A percentile compares a stretch with the other conserved stretches of the same genome.
These are phyloP conservation scores for Hypoxylon sp. DNA, from an alignment of 2,329 filamentous ascomycete genomes.

Conservation along the genomic window DNA sequence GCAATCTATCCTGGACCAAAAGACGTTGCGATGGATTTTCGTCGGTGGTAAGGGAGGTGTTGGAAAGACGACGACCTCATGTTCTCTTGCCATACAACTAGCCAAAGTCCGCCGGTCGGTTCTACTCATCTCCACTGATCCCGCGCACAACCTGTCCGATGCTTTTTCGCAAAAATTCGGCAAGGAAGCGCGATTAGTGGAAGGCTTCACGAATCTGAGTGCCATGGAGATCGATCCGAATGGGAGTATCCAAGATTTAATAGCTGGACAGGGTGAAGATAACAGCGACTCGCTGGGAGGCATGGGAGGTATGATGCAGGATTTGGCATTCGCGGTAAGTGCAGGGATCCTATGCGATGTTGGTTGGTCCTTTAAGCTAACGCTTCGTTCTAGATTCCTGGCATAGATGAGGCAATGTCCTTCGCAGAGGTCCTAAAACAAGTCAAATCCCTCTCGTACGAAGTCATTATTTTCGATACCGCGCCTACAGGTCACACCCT, in stretches of 20 bases:
- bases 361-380: constrained; percentile 25
- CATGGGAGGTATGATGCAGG: constrained; percentile 98
- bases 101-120: constrained; percentile 95
- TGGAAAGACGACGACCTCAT: constrained; percentile 99
- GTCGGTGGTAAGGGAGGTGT: constrained; percentile 98
- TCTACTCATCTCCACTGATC: constrained; percentile 97
- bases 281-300: constrained; percentile 69
- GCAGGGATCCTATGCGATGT: background rate
- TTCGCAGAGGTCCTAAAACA: constrained; percentile 99
- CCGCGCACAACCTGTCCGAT: constrained; percentile 97
- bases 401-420: constrained; percentile 99
- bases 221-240: constrained; percentile 99
- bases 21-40: constrained; percentile 97
- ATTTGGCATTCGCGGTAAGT: constrained; percentile 92
- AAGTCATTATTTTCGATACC: constrained; percentile 99
- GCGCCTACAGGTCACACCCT: constrained; percentile 98
- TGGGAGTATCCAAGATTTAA: constrained; percentile 94
- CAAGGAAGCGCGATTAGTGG: constrained; percentile 93
- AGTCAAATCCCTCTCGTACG: constrained; percentile 98
- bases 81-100: constrained; percentile 97
- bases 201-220: constrained; percentile 93
- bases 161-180: constrained; percentile 99
- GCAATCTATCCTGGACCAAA: constrained; percentile 94
- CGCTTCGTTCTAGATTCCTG: constrained; percentile 79
- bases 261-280: constrained; percentile 83